Evolutionary conservation across 2,329 filamentous ascomycete genomes (phyloP), one percentile per base, ranked within the genome.

Genomic region (Ophiostoma piceae): DNA sequence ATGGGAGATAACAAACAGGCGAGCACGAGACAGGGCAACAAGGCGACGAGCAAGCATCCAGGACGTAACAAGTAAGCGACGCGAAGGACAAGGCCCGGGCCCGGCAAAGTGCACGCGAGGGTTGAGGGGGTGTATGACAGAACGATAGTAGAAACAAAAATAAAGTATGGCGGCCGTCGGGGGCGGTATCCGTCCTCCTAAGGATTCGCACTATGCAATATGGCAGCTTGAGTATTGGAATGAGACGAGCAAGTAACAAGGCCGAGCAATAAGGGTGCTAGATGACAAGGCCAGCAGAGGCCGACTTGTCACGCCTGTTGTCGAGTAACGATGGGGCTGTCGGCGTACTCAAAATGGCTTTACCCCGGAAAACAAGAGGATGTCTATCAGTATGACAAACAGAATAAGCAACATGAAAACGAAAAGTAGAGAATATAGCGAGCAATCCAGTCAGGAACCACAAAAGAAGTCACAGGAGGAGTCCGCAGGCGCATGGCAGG

Each of bases 1-100:
- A 1, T 26, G 22, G 11, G 9, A 26, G 51, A 57, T 26, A 57
- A 57, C 51, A 57, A 26, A 57, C 51, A 57, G 51, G 22, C 51
- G 51, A 57, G n/a, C 51, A 57, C 51, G 16, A 26, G 51, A 57
- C n/a, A 57, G 51, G 51, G 51, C n/a, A 57, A 57, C 51, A 57
- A 57, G 51, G 51, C 51, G 51, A 54, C 51, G 51, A 57, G 51
- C 51, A n/a, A 26, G 51, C 9, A 8, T 22, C 51, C 51, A 47
- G n/a, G 51, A 57, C 16, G n/a, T 57, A 26, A 26, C 51, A 26
- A 57, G n/a, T 57, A 57, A 57, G 51, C 51, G 51, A 57, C n/a
- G 51, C 51, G 51, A 57, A 57, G n/a, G n/a, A 57, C 51, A 26
- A 54, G 51, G 51, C 51, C 47, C 47, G n/a, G 47, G 47, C 19